Base-by-base conservation (phyloP, 345 rosid species). In the Eucalyptus fibrosa region DNA sequence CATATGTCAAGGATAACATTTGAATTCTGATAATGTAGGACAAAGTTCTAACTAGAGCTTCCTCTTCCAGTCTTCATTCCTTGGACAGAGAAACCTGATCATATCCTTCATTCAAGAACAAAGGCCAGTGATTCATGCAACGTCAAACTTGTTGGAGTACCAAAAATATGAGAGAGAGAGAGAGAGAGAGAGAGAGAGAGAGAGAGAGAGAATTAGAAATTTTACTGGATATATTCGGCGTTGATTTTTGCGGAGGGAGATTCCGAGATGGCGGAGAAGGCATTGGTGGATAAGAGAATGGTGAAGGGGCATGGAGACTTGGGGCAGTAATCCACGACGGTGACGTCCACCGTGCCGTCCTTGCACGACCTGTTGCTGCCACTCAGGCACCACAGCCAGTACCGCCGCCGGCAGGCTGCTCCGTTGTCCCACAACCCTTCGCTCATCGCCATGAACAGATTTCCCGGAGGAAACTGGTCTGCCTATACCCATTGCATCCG, bases 341-440 rank as follows among this genome's bases (percentile, higher is more conserved):
- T 90, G 10, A 93, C 94, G 32, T 90, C 92, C n/a, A 91, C 89
- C 9, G 86, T 89, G 19, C 87, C 91, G 3, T 7, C 90, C 85
- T 91, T 92, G 89, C 93, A 93, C 3, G 91, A 91, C 42, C 87
- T 87, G 2, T 91, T 88, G 21, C 59, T 69, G 21, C 93, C 94
- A 26, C 94, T 93, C 14, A 89, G 28, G 81, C 94, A 92, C 65
- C 91, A 9, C 90, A 89, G 6, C 67, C 91, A 26, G 34, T 93
- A 93, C 50, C 91, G 72, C 28, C 93, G 83, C 44, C 91, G 90
- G 45, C 93, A 93, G 11, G 94, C 94, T 5, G 94, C 93, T 5
- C 92, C 90, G 4, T 91, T 92, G 56, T 92, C 93, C 93, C 93
- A 92, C 87, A 92, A 40, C 5, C 89, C 93, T 80, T 93, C 91